Base-by-base conservation (phyloP, 2,329 filamentous ascomycete genomes). In the Fusarium sp. region DNA sequence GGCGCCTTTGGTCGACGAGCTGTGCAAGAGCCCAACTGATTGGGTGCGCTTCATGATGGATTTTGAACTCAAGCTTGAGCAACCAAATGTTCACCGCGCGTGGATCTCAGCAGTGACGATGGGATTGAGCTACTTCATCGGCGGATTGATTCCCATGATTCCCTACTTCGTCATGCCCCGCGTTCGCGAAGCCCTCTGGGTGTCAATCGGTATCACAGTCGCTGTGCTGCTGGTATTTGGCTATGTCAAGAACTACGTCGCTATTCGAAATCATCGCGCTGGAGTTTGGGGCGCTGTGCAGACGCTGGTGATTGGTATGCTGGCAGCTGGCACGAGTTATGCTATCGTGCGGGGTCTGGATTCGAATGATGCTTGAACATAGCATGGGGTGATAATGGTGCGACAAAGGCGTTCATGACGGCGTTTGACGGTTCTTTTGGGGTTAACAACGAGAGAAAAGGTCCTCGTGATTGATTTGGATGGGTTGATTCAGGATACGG, bases 121-220 rank as follows among this genome's bases (percentile, higher is more conserved):
- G 71, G 88, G 89, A 0, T 72, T 88, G 17, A 89, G 89, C 35
- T 93, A 93, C 75, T 88, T 92, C 51, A 76, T 92, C 21, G 90
- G 90, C 20, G 90, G 90, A 0, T 81, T 92, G 53, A 84, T 92
- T n/a, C 90, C 90, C 15, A 83, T 92, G 71, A 77, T 91, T 40
- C 90, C 90, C 1, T 93, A 93, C 78, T 89, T 92, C 67, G 81
- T 90, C 67, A 80, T 86, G 75, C 59, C 69, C 15, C 75, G 76
- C 21, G 80, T 85, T 10, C 74, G 76, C 23, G 72, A 80, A n/a
- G 85, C 84, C 0, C 78, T 94, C 49, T 82, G 84, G 35, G 85
- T 87, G 60, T 90, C 87, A 23, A 82, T 90, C 25, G 82, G 75
- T 6, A 83, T 91, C 52, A 91, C 90, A 72, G 82, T 87, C 14